Conservation (phyloP, 139 green algal species). For the Chara braunii region DNA sequence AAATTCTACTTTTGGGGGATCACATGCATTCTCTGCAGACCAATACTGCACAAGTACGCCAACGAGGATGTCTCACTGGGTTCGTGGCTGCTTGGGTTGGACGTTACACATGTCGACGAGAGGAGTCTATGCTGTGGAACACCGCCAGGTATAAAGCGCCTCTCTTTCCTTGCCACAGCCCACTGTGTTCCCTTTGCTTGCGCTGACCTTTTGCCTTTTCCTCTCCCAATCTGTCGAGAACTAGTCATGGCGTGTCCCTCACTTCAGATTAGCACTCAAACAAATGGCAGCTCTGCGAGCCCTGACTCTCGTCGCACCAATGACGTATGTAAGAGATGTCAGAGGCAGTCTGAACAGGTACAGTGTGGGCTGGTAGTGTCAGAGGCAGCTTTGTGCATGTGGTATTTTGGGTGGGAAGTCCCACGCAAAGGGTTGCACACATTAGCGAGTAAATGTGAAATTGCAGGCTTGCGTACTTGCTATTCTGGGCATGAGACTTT, state of each 20-base stretch:
- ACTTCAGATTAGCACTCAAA: background rate
- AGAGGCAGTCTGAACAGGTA: background rate
- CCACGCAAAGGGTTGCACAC: background rate
- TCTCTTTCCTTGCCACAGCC: background rate
- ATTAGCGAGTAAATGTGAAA: background rate
- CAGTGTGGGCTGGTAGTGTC: background rate
- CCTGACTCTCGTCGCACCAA: background rate
- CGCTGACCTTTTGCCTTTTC: background rate
- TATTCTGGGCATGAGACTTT: background rate
- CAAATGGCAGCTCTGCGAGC: background rate
- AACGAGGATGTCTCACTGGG: constrained; percentile 69
- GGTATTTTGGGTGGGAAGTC: no score
- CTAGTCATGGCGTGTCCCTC: background rate
- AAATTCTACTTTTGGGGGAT: no score
- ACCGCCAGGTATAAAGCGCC: constrained; percentile 10
- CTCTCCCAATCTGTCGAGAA: background rate
- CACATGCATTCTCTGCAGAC: constrained; percentile 5
- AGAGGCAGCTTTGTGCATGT: background rate
- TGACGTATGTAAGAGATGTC: background rate
- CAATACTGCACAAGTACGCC: constrained; percentile 48
- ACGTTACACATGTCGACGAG: constrained; percentile 60
- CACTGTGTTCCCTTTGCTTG: background rate
- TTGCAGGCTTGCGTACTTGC: background rate
- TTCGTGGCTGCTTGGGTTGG: constrained; percentile 62
- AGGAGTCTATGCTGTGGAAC: constrained; percentile 54